Evolutionary conservation across 2,329 filamentous ascomycete species (phyloP), one percentile per base, ranked within the genome.

Genomic region (Phialocephala subalpina): DNA sequence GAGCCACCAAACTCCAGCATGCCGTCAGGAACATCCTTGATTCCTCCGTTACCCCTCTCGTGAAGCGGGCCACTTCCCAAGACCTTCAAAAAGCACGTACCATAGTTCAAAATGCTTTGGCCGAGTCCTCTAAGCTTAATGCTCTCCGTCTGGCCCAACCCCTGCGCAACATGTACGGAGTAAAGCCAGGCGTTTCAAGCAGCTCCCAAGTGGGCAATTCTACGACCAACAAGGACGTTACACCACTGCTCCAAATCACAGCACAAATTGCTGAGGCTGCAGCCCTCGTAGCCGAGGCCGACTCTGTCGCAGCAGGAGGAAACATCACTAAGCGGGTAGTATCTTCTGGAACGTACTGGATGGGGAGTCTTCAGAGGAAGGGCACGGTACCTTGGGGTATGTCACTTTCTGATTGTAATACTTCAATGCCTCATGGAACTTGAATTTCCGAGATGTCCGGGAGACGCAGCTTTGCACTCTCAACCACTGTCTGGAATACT

Each of bases 361-460:
- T 69, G 61, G 62, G 53, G 14, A 55, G 52, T 58, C 25, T 70
- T 29, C 49, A 0, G 20, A 20, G 57, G 25, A 58, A 63, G 35
- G 67, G 64, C 35, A 66, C 61, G 14, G 53, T 66, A 9, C 60
- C 64, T 18, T 67, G 53, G 63, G 65, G 62, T 35, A n/a, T n/a
- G n/a, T n/a, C n/a, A n/a, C n/a, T n/a, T n/a, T n/a, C n/a, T n/a
- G n/a, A n/a, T n/a, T n/a, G n/a, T n/a, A n/a, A n/a, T n/a, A n/a
- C n/a, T n/a, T n/a, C n/a, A n/a, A n/a, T n/a, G n/a, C n/a, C n/a
- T n/a, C n/a, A n/a, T n/a, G n/a, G n/a, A n/a, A n/a, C n/a, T n/a
- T n/a, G n/a, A n/a, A n/a, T n/a, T n/a, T n/a, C n/a, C n/a, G n/a
- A n/a, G n/a, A n/a, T n/a, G n/a, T n/a, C n/a, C n/a, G n/a, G n/a